A percentile compares a stretch with the other conserved stretches of the same genome.
Evolutionary conservation across 805 yeast genomes (phyloP).

Genomic region (Groenewaldozyma salmanticensis): DNA sequence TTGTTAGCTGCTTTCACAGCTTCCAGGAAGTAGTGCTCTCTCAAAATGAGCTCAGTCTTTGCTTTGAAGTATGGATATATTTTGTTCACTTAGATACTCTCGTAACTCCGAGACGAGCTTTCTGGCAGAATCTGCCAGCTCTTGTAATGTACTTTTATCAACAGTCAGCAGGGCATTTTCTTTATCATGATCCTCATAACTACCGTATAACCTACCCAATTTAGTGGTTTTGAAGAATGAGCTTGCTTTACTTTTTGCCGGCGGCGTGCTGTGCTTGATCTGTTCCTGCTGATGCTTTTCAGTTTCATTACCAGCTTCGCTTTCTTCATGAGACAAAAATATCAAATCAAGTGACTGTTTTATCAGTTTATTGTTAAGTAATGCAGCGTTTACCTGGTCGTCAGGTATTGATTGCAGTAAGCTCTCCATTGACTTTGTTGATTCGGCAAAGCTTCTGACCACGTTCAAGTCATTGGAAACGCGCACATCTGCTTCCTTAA

Average conservation of each 20-base stretch:
- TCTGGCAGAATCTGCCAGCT: background rate
- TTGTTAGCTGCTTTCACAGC: no score
- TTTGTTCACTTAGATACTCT: no score
- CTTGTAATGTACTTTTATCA: background rate
- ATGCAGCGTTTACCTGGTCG: background rate
- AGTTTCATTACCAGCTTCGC: slow-evolving; percentile 6
- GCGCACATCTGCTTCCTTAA: slow-evolving; percentile 8
- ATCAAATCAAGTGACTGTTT: slow-evolving; percentile 24
- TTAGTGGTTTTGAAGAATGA: slow-evolving; percentile 16
- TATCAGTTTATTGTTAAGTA: slow-evolving; percentile 10
- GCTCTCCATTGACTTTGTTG: slow-evolving; percentile 13
- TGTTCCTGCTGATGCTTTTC: no score
- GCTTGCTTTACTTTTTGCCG: no score
- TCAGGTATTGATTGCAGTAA: slow-evolving; percentile 14
- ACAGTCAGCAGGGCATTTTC: background rate
- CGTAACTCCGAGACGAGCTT: background rate
- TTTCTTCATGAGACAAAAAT: slow-evolving; percentile 19
- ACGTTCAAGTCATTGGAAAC: slow-evolving; percentile 15
- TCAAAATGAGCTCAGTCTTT: no score
- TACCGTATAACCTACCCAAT: slow-evolving; percentile 15
- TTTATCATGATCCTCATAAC: slow-evolving; percentile 2
- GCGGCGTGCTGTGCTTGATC: no score
- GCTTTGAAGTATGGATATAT: no score
- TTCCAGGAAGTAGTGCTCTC: no score
- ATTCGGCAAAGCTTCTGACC: slow-evolving; percentile 16